Evolutionary conservation across 331 rosid species (phyloP).

Genomic region (Pyrus hybrid): DNA sequence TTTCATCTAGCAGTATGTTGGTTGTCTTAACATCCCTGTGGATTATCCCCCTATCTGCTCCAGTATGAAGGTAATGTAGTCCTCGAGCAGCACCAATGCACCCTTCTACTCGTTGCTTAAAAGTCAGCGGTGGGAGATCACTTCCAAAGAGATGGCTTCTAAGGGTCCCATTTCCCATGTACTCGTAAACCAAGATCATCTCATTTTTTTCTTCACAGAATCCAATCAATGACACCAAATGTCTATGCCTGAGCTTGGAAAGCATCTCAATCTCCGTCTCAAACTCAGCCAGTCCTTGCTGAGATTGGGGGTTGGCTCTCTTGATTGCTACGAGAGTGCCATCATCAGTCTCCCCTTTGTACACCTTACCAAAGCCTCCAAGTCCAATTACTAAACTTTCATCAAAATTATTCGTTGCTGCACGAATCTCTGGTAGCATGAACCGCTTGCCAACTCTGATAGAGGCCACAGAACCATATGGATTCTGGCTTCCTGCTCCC

Average conservation of each 20-base stretch:
- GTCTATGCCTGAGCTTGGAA: conserved; percentile 43
- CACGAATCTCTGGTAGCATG: conserved; percentile 46
- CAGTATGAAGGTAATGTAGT: conserved; percentile 59
- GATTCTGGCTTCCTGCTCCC: conserved; percentile 51
- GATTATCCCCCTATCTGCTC: conserved; percentile 40
- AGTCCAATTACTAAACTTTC: conserved; percentile 42
- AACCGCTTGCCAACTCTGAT: conserved; percentile 63
- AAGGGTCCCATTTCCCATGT: conserved; percentile 54
- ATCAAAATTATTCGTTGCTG: conserved; percentile 48
- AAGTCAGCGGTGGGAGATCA: conserved; percentile 28
- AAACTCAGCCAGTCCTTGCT: conserved; percentile 53
- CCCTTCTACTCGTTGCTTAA: conserved; percentile 47
- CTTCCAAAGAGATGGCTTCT: conserved; percentile 46
- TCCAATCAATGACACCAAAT: conserved; percentile 49
- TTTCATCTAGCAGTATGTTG: conserved; percentile 50
- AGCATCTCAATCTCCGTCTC: conserved; percentile 58
- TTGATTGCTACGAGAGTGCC: conserved; percentile 47
- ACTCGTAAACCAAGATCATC: conserved; percentile 61
- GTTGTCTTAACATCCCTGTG: conserved; percentile 61
- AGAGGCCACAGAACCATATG: conserved; percentile 38
- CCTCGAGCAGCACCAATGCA: conserved; percentile 63
- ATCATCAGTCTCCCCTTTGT: conserved; percentile 39
- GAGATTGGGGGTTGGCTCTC: conserved; percentile 39
- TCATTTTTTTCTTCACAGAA: conserved; percentile 44
- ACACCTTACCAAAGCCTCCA: conserved; percentile 70